Base-by-base conservation (phyloP, 2,329 filamentous ascomycete genomes). In the Periconia macrospinosa region DNA sequence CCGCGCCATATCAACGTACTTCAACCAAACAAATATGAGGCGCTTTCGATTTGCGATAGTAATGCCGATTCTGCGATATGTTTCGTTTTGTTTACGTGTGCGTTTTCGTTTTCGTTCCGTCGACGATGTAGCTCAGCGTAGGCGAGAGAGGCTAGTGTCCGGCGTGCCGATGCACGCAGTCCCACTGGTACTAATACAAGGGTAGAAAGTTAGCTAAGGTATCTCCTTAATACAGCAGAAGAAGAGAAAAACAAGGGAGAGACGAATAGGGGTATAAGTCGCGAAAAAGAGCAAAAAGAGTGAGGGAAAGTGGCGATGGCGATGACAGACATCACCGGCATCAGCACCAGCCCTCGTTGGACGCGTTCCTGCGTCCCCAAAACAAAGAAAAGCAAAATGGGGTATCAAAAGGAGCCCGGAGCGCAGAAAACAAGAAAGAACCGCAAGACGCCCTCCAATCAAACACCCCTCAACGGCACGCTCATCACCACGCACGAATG, bases 171-270 rank as follows among this genome's bases (percentile, higher is more conserved):
- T 81, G 79, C 42, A 84, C 77, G 60, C 81, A 83, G 61, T 81
- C 79, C 81, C 81, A 84, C 69, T 84, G 81, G 62, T 82, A 83
- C 81, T 83, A 63, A 14, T 27, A 19, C 11, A 42, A 19, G 17
- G 13, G 14, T 3, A 18, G 30, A 33, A 40, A 47, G 45, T 47
- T 14, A 47, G 33, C 30, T 37, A 20, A 30, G 14, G 17, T 9
- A 17, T 6, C 15, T 30, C 11, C n/a, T 17, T 8, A 17, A n/a
- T 14, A 10, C 33, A 37, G 5, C 13, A 33, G 33, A 33, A 35
- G 15, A 18, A 40, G 7, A 15, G 30, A 37, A 37, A 37, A 37
- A 37, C 6, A 3, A 3, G 11, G 33, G 33, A 37, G 15, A 37
- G 15, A n/a, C 33, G 11, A 37, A 37, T 37, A 8, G 23, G 23